Base-by-base conservation (phyloP, 805 yeast genomes). In the Zygosaccharomyces lentus region DNA sequence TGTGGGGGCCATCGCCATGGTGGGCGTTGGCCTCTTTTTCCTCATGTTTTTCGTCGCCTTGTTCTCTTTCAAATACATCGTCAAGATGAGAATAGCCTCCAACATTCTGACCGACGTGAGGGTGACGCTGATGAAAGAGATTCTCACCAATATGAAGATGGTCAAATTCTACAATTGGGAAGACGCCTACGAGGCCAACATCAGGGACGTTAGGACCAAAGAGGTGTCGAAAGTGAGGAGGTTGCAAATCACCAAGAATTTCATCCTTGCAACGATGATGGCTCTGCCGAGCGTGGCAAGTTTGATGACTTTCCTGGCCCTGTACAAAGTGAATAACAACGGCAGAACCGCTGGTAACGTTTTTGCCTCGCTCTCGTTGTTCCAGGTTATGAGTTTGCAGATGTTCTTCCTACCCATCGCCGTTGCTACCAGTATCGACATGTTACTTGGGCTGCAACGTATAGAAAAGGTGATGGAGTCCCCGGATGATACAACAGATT, bases 111-210 rank as follows among this genome's bases (percentile, higher is more conserved):
- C 96, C 2, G 98, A 90, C 64, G 65, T 70, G 16, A 80, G 98
- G 58, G 87, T 90, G 17, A 74, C 80, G 38, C 72, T 78, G 40
- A 81, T 88, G 63, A 83, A 86, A 53, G 98, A 90, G 64, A 78
- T 88, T 24, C 71, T 90, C 52, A 80, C 77, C 58, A 80, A 84
- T 53, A 77, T 90, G 74, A 87, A 85, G 59, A 76, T 84, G 70
- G 86, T 90, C 64, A 90, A 90, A 68, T 85, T 77, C 62, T 90
- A 89, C 62, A 86, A 95, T 1, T 90, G 96, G 96, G 97, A 90
- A 66, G 73, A 72, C 26, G 89, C 96, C 0, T 90, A 87, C 61
- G 73, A 73, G 44, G 63, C 73, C 8, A 69, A 74, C 43, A 75
- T 90, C 29, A 58, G 77, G 12, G 73, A 70, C 9, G 71, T 78